Conservation (phyloP, 371 early-diverging fungal genomes). For the Saksenaea oblongispora region DNA sequence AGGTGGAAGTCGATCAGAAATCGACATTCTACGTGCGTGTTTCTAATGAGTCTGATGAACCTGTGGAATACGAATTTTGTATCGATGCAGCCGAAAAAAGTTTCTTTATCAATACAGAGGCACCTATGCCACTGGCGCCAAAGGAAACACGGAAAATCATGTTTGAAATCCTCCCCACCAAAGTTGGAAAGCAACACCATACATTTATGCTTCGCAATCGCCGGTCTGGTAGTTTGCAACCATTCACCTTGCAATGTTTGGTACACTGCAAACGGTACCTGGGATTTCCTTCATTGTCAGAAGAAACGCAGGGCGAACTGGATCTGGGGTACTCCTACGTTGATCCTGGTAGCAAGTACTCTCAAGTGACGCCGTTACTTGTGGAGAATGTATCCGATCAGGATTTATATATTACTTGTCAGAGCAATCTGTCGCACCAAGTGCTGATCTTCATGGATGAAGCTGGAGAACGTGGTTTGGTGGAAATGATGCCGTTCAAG, state of each 20-base stretch:
- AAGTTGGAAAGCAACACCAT: conserved; percentile 59
- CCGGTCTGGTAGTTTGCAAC: conserved; percentile 28
- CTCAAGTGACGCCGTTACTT: conserved; percentile 71
- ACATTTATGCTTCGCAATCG: conserved; percentile 48
- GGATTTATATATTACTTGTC: conserved; percentile 66
- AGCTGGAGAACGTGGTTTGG: conserved; percentile 62
- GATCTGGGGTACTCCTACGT: conserved; percentile 87
- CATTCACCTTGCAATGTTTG: conserved; percentile 61
- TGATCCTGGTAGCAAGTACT: conserved; percentile 75
- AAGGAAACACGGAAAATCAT: conserved; percentile 63
- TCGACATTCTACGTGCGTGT: conserved; percentile 62
- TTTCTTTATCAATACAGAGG: conserved; percentile 32
- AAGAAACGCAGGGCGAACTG: conserved; percentile 57
- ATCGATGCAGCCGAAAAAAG: conserved; percentile 13
- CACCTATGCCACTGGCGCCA: conserved; percentile 38
- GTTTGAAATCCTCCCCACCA: conserved; percentile 51
- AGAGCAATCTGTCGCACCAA: conserved; percentile 82
- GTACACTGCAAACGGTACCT: conserved; percentile 63
- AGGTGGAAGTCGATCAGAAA: conserved; percentile 55
- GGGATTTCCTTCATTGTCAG: conserved; percentile 63
- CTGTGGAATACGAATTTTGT: conserved; percentile 39
- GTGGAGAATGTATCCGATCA: conserved; percentile 74
- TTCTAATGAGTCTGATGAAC: conserved; percentile 46
- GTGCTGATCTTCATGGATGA: conserved; percentile 79
- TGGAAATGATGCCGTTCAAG: conserved; percentile 57